Evolutionary conservation across 2,329 filamentous ascomycete genomes (phyloP), one percentile per base, ranked within the genome.

Genomic region (Colletotrichum plurivorum): DNA sequence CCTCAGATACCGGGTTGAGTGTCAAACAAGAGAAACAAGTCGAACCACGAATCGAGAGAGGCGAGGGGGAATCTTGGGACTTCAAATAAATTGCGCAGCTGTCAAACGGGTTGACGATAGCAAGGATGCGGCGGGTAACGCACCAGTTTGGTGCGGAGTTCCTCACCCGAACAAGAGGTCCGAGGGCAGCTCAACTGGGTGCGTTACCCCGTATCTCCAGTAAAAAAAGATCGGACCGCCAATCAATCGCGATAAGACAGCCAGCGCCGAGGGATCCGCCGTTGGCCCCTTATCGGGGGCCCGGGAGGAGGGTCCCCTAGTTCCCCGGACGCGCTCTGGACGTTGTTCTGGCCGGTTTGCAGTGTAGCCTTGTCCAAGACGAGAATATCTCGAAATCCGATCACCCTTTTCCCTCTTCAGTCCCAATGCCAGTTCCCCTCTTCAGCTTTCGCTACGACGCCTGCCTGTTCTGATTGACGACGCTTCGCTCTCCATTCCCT

Each of bases 221-320:
- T 36, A 36, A 39, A 56, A 36, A 20, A 56, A 41, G 53, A 56
- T 56, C 41, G 41, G 53, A 36, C 41, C 13, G 16, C 41, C 53
- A 15, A 39, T 56, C 53, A 41, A 56, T 56, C 53, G 39, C 27
- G 36, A 56, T 56, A 56, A 56, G n/a, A 36, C 36, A 18, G 22
- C 16, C 15, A 13, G 4, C 53, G 22, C 36, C 52, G 31, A 36
- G 20, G 52, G 36, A 54, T 36, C 52, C 53, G 13, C 53, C 53
- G 16, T 15, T 43, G 36, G 18, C 36, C 36, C 53, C 53, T 56
- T 56, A 56, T 56, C 53, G 45, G 36, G 27, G 39, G 27, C 53
- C 36, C 53, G 53, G 53, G 39, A 56, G 39, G 18, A 36, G 36
- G 53, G 20, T 39, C 53, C 53, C 53, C 41, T 41, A 43, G 41